Evolutionary conservation across 2,329 filamentous ascomycete species (phyloP), one percentile per base, ranked within the genome.

Genomic region (Fusarium siculi): DNA sequence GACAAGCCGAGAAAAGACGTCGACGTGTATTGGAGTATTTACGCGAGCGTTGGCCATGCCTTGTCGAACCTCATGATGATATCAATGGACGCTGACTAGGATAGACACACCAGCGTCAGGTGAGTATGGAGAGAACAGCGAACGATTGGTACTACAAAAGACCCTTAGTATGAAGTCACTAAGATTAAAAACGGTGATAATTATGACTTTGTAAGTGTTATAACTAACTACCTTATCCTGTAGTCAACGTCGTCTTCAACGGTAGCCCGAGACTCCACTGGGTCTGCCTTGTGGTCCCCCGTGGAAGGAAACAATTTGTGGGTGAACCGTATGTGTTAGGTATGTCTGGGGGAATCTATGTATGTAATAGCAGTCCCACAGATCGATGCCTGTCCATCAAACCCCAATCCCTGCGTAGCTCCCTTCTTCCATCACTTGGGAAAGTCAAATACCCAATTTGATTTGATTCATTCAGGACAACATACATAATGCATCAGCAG

Each of bases 281-380:
- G 25, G 34, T 43, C 37, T 68, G 53, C 53, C 58, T 50, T 69
- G 53, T 50, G 32, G 39, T 34, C 49, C 30, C 30, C 52, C 34
- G 34, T 30, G n/a, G 37, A 30, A 43, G 50, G 70, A 73, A 73
- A 73, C 71, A 73, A 61, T 74, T 74, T 73, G 71, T 73, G 70
- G 71, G 55, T 46, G 60, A 49, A 53, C 34, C 63, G 46, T 25
- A 28, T 5, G 32, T 34, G 11, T 15, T 19, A 28, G 25, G 25
- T 28, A 37, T 44, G 37, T 60, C 63, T 32, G 57, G 68, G 67
- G 71, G 43, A 54, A 59, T 25, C 44, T 28, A 32, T 30, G 32
- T 32, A 14, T 32, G 32, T 32, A 32, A 32, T n/a, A 54, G 39
- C 34, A 55, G 47, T 67, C 44, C 67, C 71, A 60, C 49, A 58